These are phyloP conservation scores for Debaryomyces sp. DNA, from an alignment of 1,139 yeast genomes.

Conservation along the genomic window DNA sequence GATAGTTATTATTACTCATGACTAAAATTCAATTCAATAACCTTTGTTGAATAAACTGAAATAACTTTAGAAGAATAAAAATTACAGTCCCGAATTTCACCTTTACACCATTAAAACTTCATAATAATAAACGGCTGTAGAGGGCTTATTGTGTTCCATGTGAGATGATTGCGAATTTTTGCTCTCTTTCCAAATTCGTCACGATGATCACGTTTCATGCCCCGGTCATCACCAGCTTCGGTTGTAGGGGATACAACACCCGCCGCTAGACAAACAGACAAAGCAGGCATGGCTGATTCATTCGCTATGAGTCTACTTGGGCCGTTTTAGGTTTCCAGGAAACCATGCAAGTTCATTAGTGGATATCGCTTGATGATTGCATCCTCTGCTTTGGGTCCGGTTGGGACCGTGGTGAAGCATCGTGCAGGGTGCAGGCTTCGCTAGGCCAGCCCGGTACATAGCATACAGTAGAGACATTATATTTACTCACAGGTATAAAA, in stretches of 20 bases:
- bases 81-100: background rate
- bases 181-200: background rate
- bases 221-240: background rate
- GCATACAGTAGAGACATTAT: background rate
- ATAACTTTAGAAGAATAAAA: background rate
- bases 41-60: background rate
- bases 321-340: too few relatives aligned
- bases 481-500: background rate
- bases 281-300: too few relatives aligned
- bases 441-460: background rate
- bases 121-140: conserved; percentile 4
- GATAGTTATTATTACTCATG: conserved; percentile 5
- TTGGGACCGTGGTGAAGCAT: background rate
- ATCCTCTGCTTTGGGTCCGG: background rate
- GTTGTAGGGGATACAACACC: too few relatives aligned
- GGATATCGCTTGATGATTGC: background rate
- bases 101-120: background rate
- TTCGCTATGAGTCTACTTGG: too few relatives aligned
- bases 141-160: conserved; percentile 7
- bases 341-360: background rate
- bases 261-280: background rate
- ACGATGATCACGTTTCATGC: conserved; percentile 2
- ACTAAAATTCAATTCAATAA: background rate
- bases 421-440: background rate
- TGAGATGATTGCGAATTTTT: conserved; percentile 8